Evolutionary conservation across 2,329 filamentous ascomycete genomes (phyloP).

Genomic region (Aspergillus pseudoterreus): DNA sequence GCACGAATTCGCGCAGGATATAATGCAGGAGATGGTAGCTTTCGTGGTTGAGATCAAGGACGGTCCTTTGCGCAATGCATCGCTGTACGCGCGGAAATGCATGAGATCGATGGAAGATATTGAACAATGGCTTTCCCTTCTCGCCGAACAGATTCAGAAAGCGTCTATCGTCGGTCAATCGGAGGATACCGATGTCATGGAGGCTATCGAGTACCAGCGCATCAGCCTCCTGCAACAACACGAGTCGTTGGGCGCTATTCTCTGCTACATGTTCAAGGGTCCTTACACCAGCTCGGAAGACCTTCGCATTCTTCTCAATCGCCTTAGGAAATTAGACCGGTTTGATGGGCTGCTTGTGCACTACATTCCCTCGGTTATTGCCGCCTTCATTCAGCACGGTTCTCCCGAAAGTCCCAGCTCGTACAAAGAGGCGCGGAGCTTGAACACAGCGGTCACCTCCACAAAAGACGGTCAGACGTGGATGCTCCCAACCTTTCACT

Average conservation of each 20-base stretch:
- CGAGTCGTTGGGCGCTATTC: constrained; percentile 77
- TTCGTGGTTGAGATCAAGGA: constrained; percentile 58
- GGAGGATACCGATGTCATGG: constrained; percentile 62
- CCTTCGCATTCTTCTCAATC: constrained; percentile 67
- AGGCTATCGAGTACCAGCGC: constrained; percentile 76
- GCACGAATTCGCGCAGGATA: constrained; percentile 50
- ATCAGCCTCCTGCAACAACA: constrained; percentile 83
- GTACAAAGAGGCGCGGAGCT: constrained; percentile 63
- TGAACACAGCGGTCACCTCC: constrained; percentile 67
- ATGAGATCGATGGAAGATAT: constrained; percentile 72
- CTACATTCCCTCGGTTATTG: constrained; percentile 73
- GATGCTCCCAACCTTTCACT: constrained; percentile 71
- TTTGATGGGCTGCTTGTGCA: constrained; percentile 76
- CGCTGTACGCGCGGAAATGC: constrained; percentile 69
- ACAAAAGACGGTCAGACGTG: constrained; percentile 66
- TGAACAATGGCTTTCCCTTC: constrained; percentile 69
- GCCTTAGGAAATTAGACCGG: constrained; percentile 67
- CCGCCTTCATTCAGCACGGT: constrained; percentile 73
- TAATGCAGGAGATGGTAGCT: constrained; percentile 55
- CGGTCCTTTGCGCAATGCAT: constrained; percentile 47
- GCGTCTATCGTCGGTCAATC: constrained; percentile 69
- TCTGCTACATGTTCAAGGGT: constrained; percentile 73
- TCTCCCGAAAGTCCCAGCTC: constrained; percentile 69
- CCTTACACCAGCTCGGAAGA: constrained; percentile 67
- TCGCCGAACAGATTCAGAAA: constrained; percentile 73